Conservation (phyloP, 768 basidiomycete species). For the Pisolithus marmoratus region DNA sequence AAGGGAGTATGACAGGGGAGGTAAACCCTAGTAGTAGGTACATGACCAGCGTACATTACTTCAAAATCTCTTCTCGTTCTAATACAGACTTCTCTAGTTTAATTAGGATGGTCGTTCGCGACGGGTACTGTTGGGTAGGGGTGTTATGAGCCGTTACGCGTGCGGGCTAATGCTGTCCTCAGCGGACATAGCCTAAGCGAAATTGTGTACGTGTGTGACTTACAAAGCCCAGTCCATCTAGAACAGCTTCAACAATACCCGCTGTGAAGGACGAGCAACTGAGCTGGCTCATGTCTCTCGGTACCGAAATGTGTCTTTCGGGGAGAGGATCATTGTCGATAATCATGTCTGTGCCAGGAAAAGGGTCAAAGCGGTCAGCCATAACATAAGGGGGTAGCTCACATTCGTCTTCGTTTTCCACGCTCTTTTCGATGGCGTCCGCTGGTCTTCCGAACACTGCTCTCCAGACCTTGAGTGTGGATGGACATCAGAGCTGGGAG, state of each 20-base stretch:
- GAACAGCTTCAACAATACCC: constrained; percentile 93
- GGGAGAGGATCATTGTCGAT: constrained; percentile 93
- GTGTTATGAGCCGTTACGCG: constrained; percentile 95
- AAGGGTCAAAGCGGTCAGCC: neutral
- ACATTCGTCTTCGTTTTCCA: constrained; percentile 97
- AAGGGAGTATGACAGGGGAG: neutral
- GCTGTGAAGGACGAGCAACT: constrained; percentile 98
- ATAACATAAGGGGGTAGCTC: constrained; percentile 19
- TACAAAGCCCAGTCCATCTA: constrained; percentile 92
- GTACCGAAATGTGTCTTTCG: constrained; percentile 89
- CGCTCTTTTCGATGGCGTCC: constrained; percentile 92
- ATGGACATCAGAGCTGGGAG: constrained; percentile 90
- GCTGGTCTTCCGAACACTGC: constrained; percentile 92
- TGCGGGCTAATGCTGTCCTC: constrained; percentile 61
- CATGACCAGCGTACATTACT: constrained; percentile 34
- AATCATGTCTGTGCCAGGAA: constrained; percentile 74
- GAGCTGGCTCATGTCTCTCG: constrained; percentile 87
- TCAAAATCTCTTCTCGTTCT: constrained; percentile 89
- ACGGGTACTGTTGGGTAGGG: constrained; percentile 71
- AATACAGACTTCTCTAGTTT: constrained; percentile 91
- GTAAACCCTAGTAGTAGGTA: neutral
- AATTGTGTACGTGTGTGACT: constrained; percentile 28
- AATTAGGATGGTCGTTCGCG: constrained; percentile 93
- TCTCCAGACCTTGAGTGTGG: constrained; percentile 92
- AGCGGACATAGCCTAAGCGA: constrained; percentile 5